These are phyloP conservation scores for Apophysomyces sp. DNA, from an alignment of 371 early-diverging fungal genomes.

Conservation along the genomic window DNA sequence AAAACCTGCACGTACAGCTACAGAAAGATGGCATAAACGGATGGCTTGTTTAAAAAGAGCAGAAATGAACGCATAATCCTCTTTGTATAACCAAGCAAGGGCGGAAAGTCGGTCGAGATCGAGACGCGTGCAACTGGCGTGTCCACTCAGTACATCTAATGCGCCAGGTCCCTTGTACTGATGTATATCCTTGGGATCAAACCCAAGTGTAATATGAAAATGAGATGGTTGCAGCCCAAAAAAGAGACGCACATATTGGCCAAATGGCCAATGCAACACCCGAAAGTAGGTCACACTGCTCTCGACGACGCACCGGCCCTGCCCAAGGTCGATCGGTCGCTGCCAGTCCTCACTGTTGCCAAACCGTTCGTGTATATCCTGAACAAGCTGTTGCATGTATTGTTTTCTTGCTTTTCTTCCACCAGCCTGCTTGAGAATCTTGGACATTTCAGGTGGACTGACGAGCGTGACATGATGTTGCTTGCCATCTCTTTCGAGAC, in stretches of 20 bases:
- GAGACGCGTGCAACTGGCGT: not conserved
- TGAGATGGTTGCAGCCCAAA: constrained; percentile 10
- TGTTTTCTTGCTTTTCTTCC: not conserved
- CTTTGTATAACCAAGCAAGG: not conserved
- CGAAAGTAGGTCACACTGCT: constrained; percentile 7
- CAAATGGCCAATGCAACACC: constrained; percentile 22
- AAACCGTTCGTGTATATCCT: not conserved
- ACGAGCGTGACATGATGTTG: not conserved
- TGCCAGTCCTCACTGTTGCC: constrained; percentile 9
- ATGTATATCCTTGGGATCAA: constrained; percentile 19
- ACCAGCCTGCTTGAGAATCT: not conserved
- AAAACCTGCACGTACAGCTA: not conserved
- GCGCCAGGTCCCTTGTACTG: constrained; percentile 20
- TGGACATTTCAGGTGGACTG: not conserved
- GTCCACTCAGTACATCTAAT: not conserved
- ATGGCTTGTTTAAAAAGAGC: not conserved
- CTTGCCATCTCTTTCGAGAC: not conserved
- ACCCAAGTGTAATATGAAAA: constrained; percentile 22
- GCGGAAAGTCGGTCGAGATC: not conserved
- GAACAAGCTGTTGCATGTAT: not conserved
- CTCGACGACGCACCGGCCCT: constrained; percentile 5
- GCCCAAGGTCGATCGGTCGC: constrained; percentile 15
- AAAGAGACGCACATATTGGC: constrained; percentile 8
- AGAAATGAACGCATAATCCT: not conserved
- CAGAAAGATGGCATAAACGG: not conserved